These are phyloP conservation scores for Globisporangium lucens DNA, from an alignment of 352 stramenopile species.

Conservation along the genomic window DNA sequence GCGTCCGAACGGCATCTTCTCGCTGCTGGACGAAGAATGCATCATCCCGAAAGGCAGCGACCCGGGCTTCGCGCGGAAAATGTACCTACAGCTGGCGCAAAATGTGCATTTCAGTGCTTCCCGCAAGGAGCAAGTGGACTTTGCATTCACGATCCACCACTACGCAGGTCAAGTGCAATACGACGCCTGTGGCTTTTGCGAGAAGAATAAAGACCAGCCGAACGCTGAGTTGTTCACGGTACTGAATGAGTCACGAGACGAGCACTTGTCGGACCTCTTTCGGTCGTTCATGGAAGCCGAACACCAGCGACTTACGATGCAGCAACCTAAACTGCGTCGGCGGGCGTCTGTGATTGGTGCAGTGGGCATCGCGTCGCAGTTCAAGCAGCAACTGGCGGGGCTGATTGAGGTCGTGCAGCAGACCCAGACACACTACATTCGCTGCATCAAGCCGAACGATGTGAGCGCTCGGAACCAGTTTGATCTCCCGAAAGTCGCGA, in stretches of 20 bases:
- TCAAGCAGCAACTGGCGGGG: conserved; percentile 90
- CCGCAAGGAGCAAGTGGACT: conserved; percentile 63
- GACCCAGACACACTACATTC: conserved; percentile 97
- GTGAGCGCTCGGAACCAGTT: conserved; percentile 90
- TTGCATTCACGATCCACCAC: conserved; percentile 76
- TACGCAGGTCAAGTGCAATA: conserved; percentile 82
- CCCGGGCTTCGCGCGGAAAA: conserved; percentile 63
- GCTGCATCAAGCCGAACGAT: conserved; percentile 99
- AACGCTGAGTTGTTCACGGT: conserved; percentile 71
- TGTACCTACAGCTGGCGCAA: conserved; percentile 66
- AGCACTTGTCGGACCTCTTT: conserved; percentile 58
- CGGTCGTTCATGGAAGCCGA: conserved; percentile 68
- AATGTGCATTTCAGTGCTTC: conserved; percentile 59
- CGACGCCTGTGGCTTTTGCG: conserved; percentile 70
- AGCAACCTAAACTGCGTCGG: conserved; percentile 48
- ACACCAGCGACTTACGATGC: conserved; percentile 22
- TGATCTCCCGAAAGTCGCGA: conserved; percentile 67
- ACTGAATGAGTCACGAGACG: conserved; percentile 58
- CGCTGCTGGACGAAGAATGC: conserved; percentile 84
- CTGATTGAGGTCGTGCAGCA: conserved; percentile 93
- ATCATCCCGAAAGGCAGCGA: conserved; percentile 80
- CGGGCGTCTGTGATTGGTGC: conserved; percentile 69
- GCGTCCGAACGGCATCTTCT: conserved; percentile 71
- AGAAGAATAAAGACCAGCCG: conserved; percentile 88
- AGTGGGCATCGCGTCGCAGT: conserved; percentile 88